These are phyloP conservation scores for Novymonas esmeraldas DNA, from an alignment of 208 protist species.

Conservation along the genomic window DNA sequence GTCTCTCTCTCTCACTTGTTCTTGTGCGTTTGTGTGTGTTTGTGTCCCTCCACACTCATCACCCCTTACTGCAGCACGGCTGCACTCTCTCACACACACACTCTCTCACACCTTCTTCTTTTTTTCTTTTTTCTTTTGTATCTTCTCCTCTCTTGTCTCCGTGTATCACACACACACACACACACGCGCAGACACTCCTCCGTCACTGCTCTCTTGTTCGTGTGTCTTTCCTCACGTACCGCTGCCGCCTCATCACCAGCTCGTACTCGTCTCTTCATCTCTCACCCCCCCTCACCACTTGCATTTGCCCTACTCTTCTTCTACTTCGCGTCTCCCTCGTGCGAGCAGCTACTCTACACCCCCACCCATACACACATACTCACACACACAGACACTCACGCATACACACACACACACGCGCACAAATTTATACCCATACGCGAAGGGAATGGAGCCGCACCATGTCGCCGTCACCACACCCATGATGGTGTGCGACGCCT, in stretches of 20 bases:
- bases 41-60: background rate
- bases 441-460: constrained; percentile 14
- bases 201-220: too few species aligned
- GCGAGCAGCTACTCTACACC: too few species aligned
- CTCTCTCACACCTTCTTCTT: background rate
- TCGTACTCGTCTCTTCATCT: too few species aligned
- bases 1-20: too few species aligned
- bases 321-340: background rate
- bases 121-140: constrained; percentile 7
- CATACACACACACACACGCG: background rate
- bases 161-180: constrained; percentile 9
- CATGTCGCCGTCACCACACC: constrained; percentile 38
- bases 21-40: background rate
- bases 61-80: background rate
- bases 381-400: constrained; percentile 6
- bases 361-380: constrained; percentile 6
- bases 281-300: too few species aligned
- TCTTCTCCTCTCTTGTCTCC: constrained; percentile 10
- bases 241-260: too few species aligned
- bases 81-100: background rate
- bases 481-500: constrained; percentile 72
- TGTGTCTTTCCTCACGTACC: too few species aligned
- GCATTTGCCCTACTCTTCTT: too few species aligned
- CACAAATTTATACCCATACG: background rate
- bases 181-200: background rate